phyloP scores from a whole-genome alignment of 2,329 filamentous ascomycete genomes.

The Ophiostoma perfectum region DNA sequence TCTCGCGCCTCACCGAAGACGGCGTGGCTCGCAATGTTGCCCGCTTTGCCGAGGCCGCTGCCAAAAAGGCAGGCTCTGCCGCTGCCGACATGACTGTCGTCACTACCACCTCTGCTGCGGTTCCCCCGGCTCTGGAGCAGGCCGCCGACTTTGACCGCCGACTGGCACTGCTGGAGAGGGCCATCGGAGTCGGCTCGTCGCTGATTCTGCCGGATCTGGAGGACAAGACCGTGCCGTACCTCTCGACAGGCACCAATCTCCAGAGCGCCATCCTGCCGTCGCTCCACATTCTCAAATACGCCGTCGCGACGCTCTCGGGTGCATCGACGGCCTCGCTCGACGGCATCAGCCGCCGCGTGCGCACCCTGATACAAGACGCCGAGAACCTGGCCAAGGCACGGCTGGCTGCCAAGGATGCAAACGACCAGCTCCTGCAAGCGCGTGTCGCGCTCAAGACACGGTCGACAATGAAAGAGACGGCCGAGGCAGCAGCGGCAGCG shows the following conservation, averaged over 20 bases:
- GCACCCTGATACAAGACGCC: conserved; percentile 65
- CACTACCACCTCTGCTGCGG: background rate
- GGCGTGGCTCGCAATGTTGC: conserved; percentile 21
- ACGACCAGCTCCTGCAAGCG: conserved; percentile 52
- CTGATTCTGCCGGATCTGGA: conserved; percentile 56
- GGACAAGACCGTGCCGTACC: conserved; percentile 35
- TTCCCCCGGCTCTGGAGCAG: conserved; percentile 55
- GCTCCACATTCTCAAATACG: conserved; percentile 72
- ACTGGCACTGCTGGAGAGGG: conserved; percentile 70
- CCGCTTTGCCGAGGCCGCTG: background rate
- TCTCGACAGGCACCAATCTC: conserved; percentile 29
- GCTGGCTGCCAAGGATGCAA: conserved; percentile 55
- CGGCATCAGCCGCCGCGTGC: conserved; percentile 62
- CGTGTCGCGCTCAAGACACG: conserved; percentile 7
- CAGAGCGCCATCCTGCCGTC: conserved; percentile 73
- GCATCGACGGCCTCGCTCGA: conserved; percentile 69
- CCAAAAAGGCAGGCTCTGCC: background rate
- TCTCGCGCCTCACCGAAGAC: conserved; percentile 41
- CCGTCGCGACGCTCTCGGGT: conserved; percentile 68
- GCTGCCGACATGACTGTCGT: background rate
- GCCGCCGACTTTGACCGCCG: conserved; percentile 84
- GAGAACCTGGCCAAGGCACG: conserved; percentile 63
- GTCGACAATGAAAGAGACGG: conserved; percentile 55
- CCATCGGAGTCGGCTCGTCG: conserved; percentile 70
- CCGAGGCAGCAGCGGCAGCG: background rate